Conservation (phyloP, 192 early-diverging fungal species). For the Kappamyces sp. region DNA sequence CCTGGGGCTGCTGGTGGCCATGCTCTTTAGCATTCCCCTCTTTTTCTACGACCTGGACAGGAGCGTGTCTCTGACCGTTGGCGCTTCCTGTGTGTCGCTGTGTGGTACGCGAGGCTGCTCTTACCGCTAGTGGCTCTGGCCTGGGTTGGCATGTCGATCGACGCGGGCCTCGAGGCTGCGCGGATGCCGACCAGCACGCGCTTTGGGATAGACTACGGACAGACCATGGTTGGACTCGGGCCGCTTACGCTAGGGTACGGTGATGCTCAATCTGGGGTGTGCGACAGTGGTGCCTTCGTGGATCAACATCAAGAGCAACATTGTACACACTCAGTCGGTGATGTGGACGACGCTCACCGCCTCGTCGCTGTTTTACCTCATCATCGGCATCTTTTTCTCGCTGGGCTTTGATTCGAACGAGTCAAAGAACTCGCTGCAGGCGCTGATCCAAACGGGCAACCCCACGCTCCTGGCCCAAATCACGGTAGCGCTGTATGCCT, state of each 20-base stretch:
- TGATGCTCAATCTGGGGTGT: conserved; percentile 50
- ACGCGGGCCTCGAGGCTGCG: conserved; percentile 11
- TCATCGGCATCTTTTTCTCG: conserved; percentile 38
- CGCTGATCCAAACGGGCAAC: conserved; percentile 17
- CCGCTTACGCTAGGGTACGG: conserved; percentile 21
- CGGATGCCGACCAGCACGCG: conserved; percentile 25
- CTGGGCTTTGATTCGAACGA: conserved; percentile 22
- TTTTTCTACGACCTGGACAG: conserved; percentile 11
- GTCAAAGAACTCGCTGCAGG: conserved; percentile 29
- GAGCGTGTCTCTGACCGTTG: conserved; percentile 3
- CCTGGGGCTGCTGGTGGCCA: conserved; percentile 27
- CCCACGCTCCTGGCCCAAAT: conserved; percentile 28
- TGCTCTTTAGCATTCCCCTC: conserved; percentile 11
- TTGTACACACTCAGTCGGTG: conserved; percentile 39
- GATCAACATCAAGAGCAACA: conserved; percentile 48
- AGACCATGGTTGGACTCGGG: conserved; percentile 9
- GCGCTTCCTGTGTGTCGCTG: conserved; percentile 34
- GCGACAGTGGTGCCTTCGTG: conserved; percentile 48
- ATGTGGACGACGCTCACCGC: conserved; percentile 39
- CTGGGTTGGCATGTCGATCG: conserved; percentile 36
- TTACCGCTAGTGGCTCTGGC: conserved; percentile 22
- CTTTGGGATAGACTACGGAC: conserved; percentile 23
- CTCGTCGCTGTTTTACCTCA: conserved; percentile 33
- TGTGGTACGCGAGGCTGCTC: too few species aligned
- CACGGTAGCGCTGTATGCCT: conserved; percentile 36